These are phyloP conservation scores for Flaveria sonorensis DNA, from an alignment of 129 eudicot genomes.

Conservation along the genomic window DNA sequence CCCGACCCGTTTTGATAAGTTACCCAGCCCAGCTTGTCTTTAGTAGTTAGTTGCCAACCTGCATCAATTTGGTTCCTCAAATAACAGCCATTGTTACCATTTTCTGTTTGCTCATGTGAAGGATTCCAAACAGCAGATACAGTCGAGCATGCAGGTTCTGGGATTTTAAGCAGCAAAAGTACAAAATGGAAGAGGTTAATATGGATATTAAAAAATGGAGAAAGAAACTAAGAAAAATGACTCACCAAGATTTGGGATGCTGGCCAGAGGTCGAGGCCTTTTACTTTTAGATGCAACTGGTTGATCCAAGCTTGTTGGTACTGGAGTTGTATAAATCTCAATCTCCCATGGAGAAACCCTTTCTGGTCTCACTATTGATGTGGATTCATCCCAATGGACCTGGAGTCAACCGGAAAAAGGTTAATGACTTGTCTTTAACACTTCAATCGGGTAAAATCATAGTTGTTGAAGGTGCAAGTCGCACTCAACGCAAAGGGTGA, in stretches of 20 bases:
- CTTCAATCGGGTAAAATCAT: neutral
- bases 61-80: slow-evolving; percentile 29
- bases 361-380: slow-evolving; percentile 71
- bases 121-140: slow-evolving; percentile 58
- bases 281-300: slow-evolving; percentile 43
- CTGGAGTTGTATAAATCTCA: slow-evolving; percentile 46
- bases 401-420: slow-evolving; percentile 25
- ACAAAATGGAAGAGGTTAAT: slow-evolving; percentile 12
- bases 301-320: slow-evolving; percentile 47
- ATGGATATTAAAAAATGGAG: neutral
- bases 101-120: slow-evolving; percentile 47
- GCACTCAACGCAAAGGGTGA: no score
- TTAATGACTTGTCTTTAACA: slow-evolving; percentile 12
- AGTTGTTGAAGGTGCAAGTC: no score
- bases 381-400: slow-evolving; percentile 95
- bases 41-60: slow-evolving; percentile 25
- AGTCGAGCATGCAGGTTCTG: slow-evolving; percentile 54
- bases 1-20: neutral
- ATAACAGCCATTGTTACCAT: slow-evolving; percentile 24
- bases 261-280: slow-evolving; percentile 46
- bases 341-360: slow-evolving; percentile 89
- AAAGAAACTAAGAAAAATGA: neutral
- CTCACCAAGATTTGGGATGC: slow-evolving; percentile 54
- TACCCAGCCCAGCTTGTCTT: neutral
- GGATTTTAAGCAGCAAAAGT: slow-evolving; percentile 18